These are phyloP conservation scores for Typha latifolia DNA, from an alignment of 176 grass and related monocot species.

Conservation along the genomic window DNA sequence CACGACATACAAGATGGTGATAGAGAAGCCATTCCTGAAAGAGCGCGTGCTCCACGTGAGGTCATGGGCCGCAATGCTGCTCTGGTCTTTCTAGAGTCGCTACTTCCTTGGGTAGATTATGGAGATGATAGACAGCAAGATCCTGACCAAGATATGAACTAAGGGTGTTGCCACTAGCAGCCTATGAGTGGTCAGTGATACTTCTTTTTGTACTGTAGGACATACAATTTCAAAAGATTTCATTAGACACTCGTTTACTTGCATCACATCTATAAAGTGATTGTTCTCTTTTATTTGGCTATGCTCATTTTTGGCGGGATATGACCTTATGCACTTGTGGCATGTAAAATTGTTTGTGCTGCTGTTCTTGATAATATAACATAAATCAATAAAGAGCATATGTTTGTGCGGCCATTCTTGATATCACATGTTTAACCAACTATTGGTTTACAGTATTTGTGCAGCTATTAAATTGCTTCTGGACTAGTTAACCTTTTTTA, in stretches of 20 bases:
- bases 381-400: no score
- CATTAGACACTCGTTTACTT: neutral
- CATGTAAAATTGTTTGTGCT: no score
- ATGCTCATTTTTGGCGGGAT: neutral
- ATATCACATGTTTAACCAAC: no score
- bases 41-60: slow-evolving; percentile 47
- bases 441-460: no score
- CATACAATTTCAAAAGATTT: no score
- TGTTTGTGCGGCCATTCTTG: no score
- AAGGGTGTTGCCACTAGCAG: neutral
- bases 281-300: neutral
- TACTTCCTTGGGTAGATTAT: slow-evolving; percentile 83
- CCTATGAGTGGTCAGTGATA: neutral
- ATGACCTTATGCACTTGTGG: no score
- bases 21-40: slow-evolving; percentile 45
- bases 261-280: neutral
- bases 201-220: neutral
- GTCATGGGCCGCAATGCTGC: slow-evolving; percentile 62
- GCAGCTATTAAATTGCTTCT: no score
- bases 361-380: no score
- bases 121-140: slow-evolving; percentile 38
- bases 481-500: no score
- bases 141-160: slow-evolving; percentile 22
- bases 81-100: slow-evolving; percentile 70
- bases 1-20: slow-evolving; percentile 49